phyloP scores from a whole-genome alignment of 768 basidiomycete species.

The Calocera viscosa region DNA sequence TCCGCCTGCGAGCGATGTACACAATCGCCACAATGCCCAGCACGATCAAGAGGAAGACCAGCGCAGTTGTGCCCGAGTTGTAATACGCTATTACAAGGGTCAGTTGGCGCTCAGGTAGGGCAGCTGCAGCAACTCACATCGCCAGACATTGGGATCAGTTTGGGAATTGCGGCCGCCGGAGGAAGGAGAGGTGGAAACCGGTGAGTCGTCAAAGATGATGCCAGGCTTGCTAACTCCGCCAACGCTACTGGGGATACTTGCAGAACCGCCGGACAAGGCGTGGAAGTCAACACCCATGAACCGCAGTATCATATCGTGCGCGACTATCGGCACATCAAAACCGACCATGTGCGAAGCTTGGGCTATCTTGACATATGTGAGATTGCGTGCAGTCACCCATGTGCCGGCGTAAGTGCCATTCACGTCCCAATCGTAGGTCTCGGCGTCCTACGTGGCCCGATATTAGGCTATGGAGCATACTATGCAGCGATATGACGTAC shows the following conservation, averaged over 20 bases:
- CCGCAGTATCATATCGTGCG: slow-evolving; percentile 97
- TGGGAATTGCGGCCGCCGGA: not conserved
- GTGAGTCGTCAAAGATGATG: slow-evolving; percentile 36
- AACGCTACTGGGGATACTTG: slow-evolving; percentile 65
- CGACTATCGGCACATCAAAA: slow-evolving; percentile 69
- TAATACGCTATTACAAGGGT: slow-evolving; percentile 57
- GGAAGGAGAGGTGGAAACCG: slow-evolving; percentile 22
- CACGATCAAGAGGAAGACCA: slow-evolving; percentile 67
- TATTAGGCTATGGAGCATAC: not conserved
- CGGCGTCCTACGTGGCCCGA: slow-evolving; percentile 37
- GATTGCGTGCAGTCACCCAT: slow-evolving; percentile 78
- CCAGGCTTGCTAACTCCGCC: slow-evolving; percentile 60
- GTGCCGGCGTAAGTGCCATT: slow-evolving; percentile 68
- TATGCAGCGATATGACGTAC: slow-evolving; percentile 36
- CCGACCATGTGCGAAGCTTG: slow-evolving; percentile 96
- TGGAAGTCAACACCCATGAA: slow-evolving; percentile 91
- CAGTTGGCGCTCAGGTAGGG: not conserved
- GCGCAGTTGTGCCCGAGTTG: slow-evolving; percentile 75
- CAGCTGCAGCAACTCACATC: not conserved
- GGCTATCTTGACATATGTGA: slow-evolving; percentile 88
- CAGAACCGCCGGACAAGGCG: slow-evolving; percentile 64
- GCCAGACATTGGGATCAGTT: not conserved
- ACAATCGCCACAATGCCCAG: slow-evolving; percentile 58
- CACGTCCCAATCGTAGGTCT: slow-evolving; percentile 64
- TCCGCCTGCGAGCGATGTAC: slow-evolving; percentile 56